Evolutionary conservation across 1,284 basidiomycete species (phyloP).

Genomic region (Apiotrichum mycotoxinovorans): DNA sequence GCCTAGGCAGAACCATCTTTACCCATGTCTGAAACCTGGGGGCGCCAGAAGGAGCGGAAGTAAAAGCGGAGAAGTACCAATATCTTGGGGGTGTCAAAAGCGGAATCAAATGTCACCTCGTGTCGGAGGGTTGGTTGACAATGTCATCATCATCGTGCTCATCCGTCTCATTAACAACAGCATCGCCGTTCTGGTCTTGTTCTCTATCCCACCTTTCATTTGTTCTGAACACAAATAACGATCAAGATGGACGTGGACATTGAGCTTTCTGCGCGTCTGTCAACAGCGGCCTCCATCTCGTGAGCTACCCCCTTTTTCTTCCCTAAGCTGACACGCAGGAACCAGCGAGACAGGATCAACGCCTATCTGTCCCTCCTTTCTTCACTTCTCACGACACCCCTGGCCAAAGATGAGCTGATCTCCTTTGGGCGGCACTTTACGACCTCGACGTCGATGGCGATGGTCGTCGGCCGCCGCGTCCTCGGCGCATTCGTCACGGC

Average conservation of each 20-base stretch:
- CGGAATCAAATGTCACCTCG: no score
- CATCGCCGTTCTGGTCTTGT: not conserved
- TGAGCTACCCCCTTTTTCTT: not conserved
- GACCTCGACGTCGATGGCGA: constrained; percentile 36
- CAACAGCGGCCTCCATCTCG: constrained; percentile 11
- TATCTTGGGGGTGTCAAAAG: no score
- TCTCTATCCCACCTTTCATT: not conserved
- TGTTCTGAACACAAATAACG: no score
- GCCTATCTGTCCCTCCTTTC: constrained; percentile 57
- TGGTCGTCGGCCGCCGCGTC: constrained; percentile 43
- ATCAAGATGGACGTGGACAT: constrained; percentile 21
- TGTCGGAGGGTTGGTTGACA: no score
- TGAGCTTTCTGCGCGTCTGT: constrained; percentile 10
- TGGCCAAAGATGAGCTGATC: constrained; percentile 56
- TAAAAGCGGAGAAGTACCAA: no score
- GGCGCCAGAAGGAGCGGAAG: no score
- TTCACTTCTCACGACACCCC: constrained; percentile 49
- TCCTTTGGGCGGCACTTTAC: constrained; percentile 40
- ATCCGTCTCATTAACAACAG: not conserved
- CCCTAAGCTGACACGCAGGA: constrained; percentile 17
- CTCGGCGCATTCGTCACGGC: constrained; percentile 38
- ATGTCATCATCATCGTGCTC: no score
- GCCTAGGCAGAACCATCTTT: no score
- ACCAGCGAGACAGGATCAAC: constrained; percentile 76
- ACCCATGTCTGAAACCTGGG: no score